These are phyloP conservation scores for Euphorbia pulcherrima DNA, from an alignment of 345 rosid species.

Conservation along the genomic window DNA sequence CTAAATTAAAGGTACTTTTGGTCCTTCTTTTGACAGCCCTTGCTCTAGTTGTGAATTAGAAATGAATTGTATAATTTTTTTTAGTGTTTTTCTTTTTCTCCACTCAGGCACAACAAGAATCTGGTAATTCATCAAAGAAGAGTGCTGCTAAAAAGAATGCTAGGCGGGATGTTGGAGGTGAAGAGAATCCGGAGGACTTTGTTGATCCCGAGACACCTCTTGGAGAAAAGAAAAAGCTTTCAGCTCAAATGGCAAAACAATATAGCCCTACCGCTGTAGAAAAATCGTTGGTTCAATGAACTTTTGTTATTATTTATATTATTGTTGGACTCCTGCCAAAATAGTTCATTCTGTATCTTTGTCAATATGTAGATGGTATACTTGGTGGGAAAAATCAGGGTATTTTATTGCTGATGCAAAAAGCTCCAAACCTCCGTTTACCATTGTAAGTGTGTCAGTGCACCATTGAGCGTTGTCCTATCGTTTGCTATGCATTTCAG, in stretches of 20 bases:
- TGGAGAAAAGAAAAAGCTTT: slow-evolving; percentile 77
- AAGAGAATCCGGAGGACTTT: slow-evolving; percentile 68
- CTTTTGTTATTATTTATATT: background rate
- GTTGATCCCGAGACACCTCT: slow-evolving; percentile 66
- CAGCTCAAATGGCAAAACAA: slow-evolving; percentile 81
- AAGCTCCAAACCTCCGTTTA: slow-evolving; percentile 72
- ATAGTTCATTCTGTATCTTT: background rate
- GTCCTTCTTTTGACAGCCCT: background rate
- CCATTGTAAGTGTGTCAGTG: slow-evolving; percentile 51
- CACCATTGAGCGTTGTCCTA: background rate
- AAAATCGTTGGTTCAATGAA: slow-evolving; percentile 45
- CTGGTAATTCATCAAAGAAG: slow-evolving; percentile 41
- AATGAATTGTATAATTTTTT: background rate
- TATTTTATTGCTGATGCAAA: slow-evolving; percentile 64
- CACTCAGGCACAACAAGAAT: slow-evolving; percentile 46
- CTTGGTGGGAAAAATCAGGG: slow-evolving; percentile 85
- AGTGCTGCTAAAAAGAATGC: slow-evolving; percentile 52
- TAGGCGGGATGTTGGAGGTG: slow-evolving; percentile 44
- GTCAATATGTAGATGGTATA: slow-evolving; percentile 65
- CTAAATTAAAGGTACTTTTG: slow-evolving; percentile 52
- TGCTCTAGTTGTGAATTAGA: background rate
- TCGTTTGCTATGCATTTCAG: background rate
- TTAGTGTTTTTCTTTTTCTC: background rate
- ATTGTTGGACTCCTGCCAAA: background rate
- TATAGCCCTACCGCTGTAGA: slow-evolving; percentile 76